Percentiles rank a stretch among this genome's conserved stretches.
Conservation (phyloP, 495 filamentous ascomycete species). For the Xylaria grammica region DNA sequence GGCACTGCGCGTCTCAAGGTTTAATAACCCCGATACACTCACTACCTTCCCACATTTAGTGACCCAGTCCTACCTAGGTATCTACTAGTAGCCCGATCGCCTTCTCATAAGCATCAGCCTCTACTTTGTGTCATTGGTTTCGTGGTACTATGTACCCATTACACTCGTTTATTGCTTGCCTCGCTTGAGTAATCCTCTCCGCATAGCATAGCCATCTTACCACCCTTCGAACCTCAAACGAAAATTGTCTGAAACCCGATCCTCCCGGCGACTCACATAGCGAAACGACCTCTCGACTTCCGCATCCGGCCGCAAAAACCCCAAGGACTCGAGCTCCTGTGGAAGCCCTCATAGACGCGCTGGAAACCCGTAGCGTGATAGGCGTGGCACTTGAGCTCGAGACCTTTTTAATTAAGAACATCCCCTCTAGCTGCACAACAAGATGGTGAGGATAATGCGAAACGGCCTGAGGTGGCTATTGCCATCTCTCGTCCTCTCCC, state of each 20-base stretch:
- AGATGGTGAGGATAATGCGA: slow-evolving; percentile 37
- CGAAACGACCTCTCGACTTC: neutral
- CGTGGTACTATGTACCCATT: slow-evolving; percentile 63
- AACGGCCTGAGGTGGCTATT: slow-evolving; percentile 36
- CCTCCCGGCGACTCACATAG: neutral
- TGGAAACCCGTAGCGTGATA: neutral
- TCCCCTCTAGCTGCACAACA: too few species aligned
- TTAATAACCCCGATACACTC: neutral
- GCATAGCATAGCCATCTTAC: slow-evolving; percentile 21
- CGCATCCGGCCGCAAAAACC: neutral
- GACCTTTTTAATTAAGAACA: neutral
- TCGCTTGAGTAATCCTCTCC: slow-evolving; percentile 13
- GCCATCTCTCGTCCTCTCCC: slow-evolving; percentile 36
- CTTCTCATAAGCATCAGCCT: neutral
- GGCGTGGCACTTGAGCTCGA: neutral
- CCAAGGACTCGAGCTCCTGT: neutral
- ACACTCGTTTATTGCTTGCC: slow-evolving; percentile 57
- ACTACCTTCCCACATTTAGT: neutral
- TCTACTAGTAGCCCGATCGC: neutral
- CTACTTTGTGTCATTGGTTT: slow-evolving; percentile 22
- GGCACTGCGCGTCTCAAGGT: neutral
- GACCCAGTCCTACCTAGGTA: slow-evolving; percentile 15
- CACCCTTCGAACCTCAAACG: neutral
- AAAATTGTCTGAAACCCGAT: neutral
- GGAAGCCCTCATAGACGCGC: neutral